Percentiles rank a stretch among this genome's conserved stretches.
Conservation (phyloP, 257 asterid species). For the Handroanthus guayacan region DNA sequence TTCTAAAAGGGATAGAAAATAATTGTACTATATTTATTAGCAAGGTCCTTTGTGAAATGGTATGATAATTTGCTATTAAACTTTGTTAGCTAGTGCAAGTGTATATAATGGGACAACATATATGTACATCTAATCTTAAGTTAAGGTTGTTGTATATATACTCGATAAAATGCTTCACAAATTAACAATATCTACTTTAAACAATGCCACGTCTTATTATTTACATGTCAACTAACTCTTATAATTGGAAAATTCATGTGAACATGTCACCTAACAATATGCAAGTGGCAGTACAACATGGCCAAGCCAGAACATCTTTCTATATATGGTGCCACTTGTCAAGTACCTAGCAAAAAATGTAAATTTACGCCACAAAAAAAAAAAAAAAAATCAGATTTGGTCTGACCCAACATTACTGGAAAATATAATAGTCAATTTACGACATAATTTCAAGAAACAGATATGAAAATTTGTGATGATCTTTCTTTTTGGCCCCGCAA, state of each 20-base stretch:
- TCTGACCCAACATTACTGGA: too few relatives aligned
- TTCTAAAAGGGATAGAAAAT: background rate
- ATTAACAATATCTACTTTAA: slow-evolving; percentile 15
- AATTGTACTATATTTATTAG: background rate
- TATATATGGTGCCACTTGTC: background rate
- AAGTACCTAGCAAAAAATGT: background rate
- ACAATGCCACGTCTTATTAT: slow-evolving; percentile 25
- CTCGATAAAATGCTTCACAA: background rate
- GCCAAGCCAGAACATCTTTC: background rate
- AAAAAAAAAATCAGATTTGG: too few relatives aligned
- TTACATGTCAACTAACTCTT: slow-evolving; percentile 13
- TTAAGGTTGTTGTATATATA: slow-evolving; percentile 15
- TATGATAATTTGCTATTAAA: background rate
- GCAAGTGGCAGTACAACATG: slow-evolving; percentile 37
- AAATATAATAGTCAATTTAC: too few relatives aligned
- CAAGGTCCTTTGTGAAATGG: background rate
- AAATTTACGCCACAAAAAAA: too few relatives aligned
- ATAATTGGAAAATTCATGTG: slow-evolving; percentile 36
- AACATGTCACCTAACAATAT: slow-evolving; percentile 33
- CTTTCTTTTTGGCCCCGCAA: too few relatives aligned
- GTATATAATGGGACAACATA: background rate
- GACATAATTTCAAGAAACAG: too few relatives aligned
- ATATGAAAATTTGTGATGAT: too few relatives aligned
- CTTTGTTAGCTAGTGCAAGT: background rate
- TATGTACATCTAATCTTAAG: background rate